Percentiles rank a stretch among this genome's conserved stretches.
Conservation (phyloP, 1,284 basidiomycete genomes). For the Ustilago vetiveriae region DNA sequence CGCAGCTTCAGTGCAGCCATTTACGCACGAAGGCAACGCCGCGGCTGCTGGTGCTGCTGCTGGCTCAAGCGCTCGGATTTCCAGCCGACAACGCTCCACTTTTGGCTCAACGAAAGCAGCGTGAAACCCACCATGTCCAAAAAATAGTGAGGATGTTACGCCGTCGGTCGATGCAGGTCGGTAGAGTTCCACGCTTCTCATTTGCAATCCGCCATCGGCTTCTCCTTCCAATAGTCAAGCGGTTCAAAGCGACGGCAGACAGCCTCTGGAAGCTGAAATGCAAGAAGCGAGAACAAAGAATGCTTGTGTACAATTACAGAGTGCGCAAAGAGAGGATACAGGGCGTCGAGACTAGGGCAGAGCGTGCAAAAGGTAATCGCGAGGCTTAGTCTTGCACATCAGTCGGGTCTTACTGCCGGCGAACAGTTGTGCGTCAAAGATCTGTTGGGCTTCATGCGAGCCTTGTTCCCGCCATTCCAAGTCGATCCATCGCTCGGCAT, state of each 20-base stretch:
- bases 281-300: slow-evolving; percentile 7
- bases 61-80: slow-evolving; percentile 3
- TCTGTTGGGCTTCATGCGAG: slow-evolving; percentile 35
- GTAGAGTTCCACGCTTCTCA: too few relatives aligned
- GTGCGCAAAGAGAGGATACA: not conserved
- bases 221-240: too few relatives aligned
- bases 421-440: slow-evolving; percentile 53
- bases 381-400: slow-evolving; percentile 50
- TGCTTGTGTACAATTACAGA: slow-evolving; percentile 28
- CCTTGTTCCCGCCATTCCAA: slow-evolving; percentile 59
- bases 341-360: slow-evolving; percentile 11
- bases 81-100: slow-evolving; percentile 3
- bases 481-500: slow-evolving; percentile 64
- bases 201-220: too few relatives aligned
- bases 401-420: slow-evolving; percentile 43
- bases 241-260: too few relatives aligned
- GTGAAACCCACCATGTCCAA: too few relatives aligned
- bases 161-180: too few relatives aligned
- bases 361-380: slow-evolving; percentile 52
- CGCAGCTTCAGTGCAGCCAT: not conserved
- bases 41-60: too few relatives aligned
- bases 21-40: too few relatives aligned
- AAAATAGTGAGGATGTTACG: too few relatives aligned
- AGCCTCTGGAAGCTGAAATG: too few relatives aligned
- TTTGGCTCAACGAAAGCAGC: too few relatives aligned